Conservation (phyloP, 345 rosid genomes). For the Nephelium lappaceum region DNA sequence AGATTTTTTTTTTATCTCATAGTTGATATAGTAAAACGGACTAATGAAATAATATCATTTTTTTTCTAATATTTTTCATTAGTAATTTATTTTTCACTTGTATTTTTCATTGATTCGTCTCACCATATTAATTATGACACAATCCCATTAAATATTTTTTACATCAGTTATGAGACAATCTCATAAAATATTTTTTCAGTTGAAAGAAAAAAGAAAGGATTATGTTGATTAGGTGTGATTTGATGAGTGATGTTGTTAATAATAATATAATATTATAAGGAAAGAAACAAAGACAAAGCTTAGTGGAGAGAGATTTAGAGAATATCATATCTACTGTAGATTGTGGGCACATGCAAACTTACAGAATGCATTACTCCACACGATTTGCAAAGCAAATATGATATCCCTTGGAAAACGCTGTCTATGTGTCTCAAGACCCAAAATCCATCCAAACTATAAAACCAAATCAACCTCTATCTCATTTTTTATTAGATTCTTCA, state of each 20-base stretch:
- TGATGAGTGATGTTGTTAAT: slow-evolving; percentile 36
- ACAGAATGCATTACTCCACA: slow-evolving; percentile 33
- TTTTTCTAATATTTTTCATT: too few species aligned
- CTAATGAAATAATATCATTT: too few species aligned
- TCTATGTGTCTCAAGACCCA: slow-evolving; percentile 9
- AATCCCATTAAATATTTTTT: too few species aligned
- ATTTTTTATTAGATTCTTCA: slow-evolving; percentile 27
- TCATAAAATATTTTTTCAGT: too few species aligned
- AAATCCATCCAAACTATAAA: slow-evolving; percentile 21
- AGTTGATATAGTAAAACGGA: too few species aligned
- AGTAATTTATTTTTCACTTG: too few species aligned
- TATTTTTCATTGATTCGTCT: too few species aligned
- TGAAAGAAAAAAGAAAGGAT: slow-evolving; percentile 31
- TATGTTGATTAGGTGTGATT: slow-evolving; percentile 53
- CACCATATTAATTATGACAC: too few species aligned
- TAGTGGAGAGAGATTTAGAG: slow-evolving; percentile 54
- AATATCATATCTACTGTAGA: slow-evolving; percentile 60
- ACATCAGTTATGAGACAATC: too few species aligned
- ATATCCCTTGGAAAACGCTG: slow-evolving; percentile 28
- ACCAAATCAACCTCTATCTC: slow-evolving; percentile 34
- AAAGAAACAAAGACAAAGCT: slow-evolving; percentile 46
- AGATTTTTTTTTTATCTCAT: too few species aligned
- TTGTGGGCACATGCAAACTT: slow-evolving; percentile 56
- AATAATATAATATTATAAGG: slow-evolving; percentile 29
- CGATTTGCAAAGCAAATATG: slow-evolving; percentile 29